These are phyloP conservation scores for Radiomyces spectabilis DNA, from an alignment of 192 early-diverging fungal genomes.

Conservation along the genomic window DNA sequence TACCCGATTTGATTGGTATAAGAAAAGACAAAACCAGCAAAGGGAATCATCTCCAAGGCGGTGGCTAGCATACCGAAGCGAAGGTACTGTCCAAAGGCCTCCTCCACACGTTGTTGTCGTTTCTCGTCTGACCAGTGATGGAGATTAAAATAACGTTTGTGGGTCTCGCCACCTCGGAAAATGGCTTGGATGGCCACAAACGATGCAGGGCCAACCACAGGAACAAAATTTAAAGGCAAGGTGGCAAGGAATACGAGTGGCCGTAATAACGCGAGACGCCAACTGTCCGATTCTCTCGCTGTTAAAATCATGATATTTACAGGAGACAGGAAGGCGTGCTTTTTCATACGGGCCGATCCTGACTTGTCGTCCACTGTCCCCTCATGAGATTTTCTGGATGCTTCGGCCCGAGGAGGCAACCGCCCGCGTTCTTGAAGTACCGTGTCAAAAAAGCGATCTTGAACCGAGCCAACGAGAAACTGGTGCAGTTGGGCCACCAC, in stretches of 20 bases:
- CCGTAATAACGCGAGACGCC: not conserved
- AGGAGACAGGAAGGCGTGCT: conserved; percentile 1
- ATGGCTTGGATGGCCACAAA: conserved; percentile 35
- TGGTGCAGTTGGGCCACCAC: not conserved
- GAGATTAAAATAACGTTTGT: conserved; percentile 37
- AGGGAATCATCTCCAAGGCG: conserved; percentile 37
- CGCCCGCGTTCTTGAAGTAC: not conserved
- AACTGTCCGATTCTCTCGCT: not conserved
- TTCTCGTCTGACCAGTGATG: conserved; percentile 26
- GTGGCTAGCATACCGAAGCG: conserved; percentile 36
- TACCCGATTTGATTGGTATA: conserved; percentile 45
- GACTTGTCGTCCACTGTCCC: no score
- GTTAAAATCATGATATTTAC: conserved; percentile 1
- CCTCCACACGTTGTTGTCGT: conserved; percentile 27
- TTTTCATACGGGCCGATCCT: no score
- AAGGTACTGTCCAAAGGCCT: conserved; percentile 26
- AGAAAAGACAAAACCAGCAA: conserved; percentile 37
- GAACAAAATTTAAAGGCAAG: conserved; percentile 36
- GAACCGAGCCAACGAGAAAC: not conserved
- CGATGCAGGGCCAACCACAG: conserved; percentile 27
- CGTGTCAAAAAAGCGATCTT: conserved; percentile 10
- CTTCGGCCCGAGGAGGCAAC: no score
- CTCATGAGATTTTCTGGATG: no score
- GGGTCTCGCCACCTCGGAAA: conserved; percentile 27
- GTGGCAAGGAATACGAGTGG: conserved; percentile 25